These are phyloP conservation scores for Termitomyces sp. DNA, from an alignment of 768 basidiomycete species.

Conservation along the genomic window DNA sequence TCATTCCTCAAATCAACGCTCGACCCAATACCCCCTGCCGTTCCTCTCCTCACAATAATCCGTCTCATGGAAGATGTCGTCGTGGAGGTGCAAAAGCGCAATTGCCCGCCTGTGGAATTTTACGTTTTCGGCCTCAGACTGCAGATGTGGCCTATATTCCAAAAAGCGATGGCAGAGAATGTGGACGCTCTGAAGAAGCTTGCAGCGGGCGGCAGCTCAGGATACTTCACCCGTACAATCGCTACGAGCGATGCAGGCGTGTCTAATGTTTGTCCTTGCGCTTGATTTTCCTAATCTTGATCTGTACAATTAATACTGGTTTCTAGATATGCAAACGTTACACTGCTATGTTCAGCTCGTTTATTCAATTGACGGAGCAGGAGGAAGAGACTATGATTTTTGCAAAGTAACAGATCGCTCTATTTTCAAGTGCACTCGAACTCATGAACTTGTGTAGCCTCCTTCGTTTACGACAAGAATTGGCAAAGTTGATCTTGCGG, in stretches of 20 bases:
- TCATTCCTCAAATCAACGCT: slow-evolving; percentile 63
- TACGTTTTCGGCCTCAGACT: slow-evolving; percentile 79
- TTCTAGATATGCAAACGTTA: slow-evolving; percentile 71
- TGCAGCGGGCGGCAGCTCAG: slow-evolving; percentile 61
- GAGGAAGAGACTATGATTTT: slow-evolving; percentile 97
- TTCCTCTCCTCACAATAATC: slow-evolving; percentile 86
- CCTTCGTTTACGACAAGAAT: slow-evolving; percentile 77
- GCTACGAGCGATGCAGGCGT: slow-evolving; percentile 68
- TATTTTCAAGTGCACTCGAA: background rate
- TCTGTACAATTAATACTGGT: background rate
- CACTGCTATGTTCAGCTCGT: slow-evolving; percentile 72
- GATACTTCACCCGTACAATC: slow-evolving; percentile 58
- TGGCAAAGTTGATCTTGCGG: slow-evolving; percentile 66
- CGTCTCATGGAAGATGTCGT: slow-evolving; percentile 81
- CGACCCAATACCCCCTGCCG: slow-evolving; percentile 67
- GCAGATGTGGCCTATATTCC: slow-evolving; percentile 91
- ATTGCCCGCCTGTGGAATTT: slow-evolving; percentile 73
- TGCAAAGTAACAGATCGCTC: slow-evolving; percentile 59
- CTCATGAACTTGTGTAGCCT: slow-evolving; percentile 42
- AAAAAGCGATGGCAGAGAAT: slow-evolving; percentile 82
- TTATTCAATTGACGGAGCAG: slow-evolving; percentile 74
- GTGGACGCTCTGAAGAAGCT: slow-evolving; percentile 77
- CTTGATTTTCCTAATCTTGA: too few species aligned
- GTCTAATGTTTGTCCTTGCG: slow-evolving; percentile 38
- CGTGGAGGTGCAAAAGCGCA: slow-evolving; percentile 67